Evolutionary conservation across 225 moss, liverwort and hornwort genomes (phyloP), one percentile per base, ranked within the genome.

Genomic region (Sphagnum tenellum): DNA sequence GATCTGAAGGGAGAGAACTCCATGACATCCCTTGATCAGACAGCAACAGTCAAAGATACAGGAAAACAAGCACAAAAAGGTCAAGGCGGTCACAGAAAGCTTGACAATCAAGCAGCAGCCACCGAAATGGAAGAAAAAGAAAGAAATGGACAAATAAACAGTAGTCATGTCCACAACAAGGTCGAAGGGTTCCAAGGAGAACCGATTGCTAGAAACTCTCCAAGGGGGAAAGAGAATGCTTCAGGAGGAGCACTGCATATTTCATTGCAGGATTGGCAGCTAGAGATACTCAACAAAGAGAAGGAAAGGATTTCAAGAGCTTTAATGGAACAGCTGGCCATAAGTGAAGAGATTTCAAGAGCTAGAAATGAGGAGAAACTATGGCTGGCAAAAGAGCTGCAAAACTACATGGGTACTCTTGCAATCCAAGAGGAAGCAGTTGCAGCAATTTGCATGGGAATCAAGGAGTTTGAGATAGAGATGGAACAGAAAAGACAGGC

Each of bases 391-490:
- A 79, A 71, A 45, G 88, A 78, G 68, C 76, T 94, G 44, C 85
- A 85, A 59, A 78, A 78, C 44, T 82, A 82, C 65, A 84, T 94
- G 48, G 77, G 75, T 44, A 80, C 80, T 70, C 72, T 91, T 69
- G 79, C 86, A 50, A 68, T 65, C n/a, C 91, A 86, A 48, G 82
- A 86, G 62, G 87, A 89, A 73, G 80, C 82, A 9, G 75, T 88
- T n/a, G 81, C 89, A 13, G 66, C 68, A 47, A 75, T 89, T 64
- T 88, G 91, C 57, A 48, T 69, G 55, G 82, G 82, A 44, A 78
- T 94, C 48, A 75, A 77, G 66, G 85, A 94, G 52, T 91, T 94
- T 68, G 89, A 94, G 74, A 78, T 70, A 53, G 86, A 89, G 59
- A 56, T 87, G 50, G 83, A 74, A 75, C 78, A 79, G 62, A 86